Evolutionary conservation across 768 basidiomycete genomes (phyloP).

Genomic region (Dendrothele bispora): DNA sequence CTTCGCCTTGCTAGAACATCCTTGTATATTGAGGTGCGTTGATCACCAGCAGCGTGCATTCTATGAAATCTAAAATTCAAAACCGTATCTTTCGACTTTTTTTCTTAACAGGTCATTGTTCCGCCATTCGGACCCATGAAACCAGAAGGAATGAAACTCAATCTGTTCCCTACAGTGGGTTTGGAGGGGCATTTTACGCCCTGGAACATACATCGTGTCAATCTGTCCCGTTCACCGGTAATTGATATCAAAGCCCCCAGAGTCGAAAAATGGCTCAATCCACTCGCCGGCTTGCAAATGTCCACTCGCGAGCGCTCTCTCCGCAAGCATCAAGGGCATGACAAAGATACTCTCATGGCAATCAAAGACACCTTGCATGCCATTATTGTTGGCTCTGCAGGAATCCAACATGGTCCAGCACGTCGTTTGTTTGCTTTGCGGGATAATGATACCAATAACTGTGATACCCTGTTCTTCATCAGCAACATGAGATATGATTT

Average conservation of each 20-base stretch:
- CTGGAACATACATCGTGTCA: slow-evolving; percentile 41
- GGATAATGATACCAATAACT: slow-evolving; percentile 14
- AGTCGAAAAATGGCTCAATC: slow-evolving; percentile 28
- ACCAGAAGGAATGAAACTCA: slow-evolving; percentile 16
- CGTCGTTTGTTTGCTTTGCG: slow-evolving; percentile 19
- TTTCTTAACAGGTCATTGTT: slow-evolving; percentile 25
- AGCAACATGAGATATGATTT: slow-evolving; percentile 38
- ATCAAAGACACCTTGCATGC: slow-evolving; percentile 30
- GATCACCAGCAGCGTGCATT: neutral
- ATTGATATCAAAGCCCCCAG: slow-evolving; percentile 21
- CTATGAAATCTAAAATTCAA: neutral
- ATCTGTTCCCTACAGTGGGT: slow-evolving; percentile 23
- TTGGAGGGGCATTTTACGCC: slow-evolving; percentile 11
- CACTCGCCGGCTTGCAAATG: slow-evolving; percentile 27
- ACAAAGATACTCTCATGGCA: slow-evolving; percentile 20
- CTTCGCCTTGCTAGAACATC: slow-evolving; percentile 29
- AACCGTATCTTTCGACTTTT: neutral
- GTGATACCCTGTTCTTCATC: slow-evolving; percentile 38
- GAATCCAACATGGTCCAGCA: slow-evolving; percentile 16
- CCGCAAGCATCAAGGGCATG: slow-evolving; percentile 16
- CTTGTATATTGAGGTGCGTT: slow-evolving; percentile 28
- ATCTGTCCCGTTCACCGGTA: slow-evolving; percentile 32
- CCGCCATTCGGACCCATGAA: slow-evolving; percentile 24
- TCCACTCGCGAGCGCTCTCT: slow-evolving; percentile 25
- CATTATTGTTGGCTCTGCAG: slow-evolving; percentile 17